These are phyloP conservation scores for Tremella fuciformis DNA, from an alignment of 768 basidiomycete genomes.

Conservation along the genomic window DNA sequence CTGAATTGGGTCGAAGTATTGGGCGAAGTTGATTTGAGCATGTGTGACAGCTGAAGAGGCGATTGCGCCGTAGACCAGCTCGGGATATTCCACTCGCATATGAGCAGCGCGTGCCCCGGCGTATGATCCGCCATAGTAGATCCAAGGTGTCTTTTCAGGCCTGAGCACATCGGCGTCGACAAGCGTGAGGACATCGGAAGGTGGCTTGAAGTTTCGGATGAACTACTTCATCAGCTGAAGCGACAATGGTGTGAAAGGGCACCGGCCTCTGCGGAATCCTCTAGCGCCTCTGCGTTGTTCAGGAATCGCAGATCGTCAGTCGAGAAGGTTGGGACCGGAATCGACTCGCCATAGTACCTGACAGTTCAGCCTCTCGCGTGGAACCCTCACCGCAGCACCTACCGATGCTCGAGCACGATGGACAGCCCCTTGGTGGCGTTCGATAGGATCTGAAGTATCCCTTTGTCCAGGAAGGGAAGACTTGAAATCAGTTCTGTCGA, in stretches of 20 bases:
- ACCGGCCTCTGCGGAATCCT: slow-evolving; percentile 72
- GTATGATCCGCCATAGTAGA: slow-evolving; percentile 86
- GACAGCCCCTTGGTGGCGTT: slow-evolving; percentile 82
- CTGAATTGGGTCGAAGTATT: slow-evolving; percentile 78
- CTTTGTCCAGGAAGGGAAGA: slow-evolving; percentile 64
- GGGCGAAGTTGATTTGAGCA: slow-evolving; percentile 74
- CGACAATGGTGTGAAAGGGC: background rate
- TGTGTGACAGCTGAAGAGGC: slow-evolving; percentile 82
- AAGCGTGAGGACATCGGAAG: slow-evolving; percentile 25
- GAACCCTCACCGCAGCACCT: background rate
- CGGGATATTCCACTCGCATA: slow-evolving; percentile 80
- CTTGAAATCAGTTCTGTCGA: slow-evolving; percentile 30
- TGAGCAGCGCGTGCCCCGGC: slow-evolving; percentile 91
- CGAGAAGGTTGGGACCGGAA: slow-evolving; percentile 71
- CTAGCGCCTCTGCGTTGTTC: slow-evolving; percentile 80
- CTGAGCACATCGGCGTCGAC: slow-evolving; percentile 60
- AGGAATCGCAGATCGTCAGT: slow-evolving; percentile 84
- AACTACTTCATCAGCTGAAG: slow-evolving; percentile 55
- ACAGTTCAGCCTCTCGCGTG: slow-evolving; percentile 4
- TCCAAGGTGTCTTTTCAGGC: slow-evolving; percentile 55
- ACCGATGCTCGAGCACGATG: slow-evolving; percentile 88
- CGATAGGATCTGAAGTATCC: slow-evolving; percentile 81
- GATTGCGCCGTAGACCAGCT: slow-evolving; percentile 84
- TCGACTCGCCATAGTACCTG: slow-evolving; percentile 69
- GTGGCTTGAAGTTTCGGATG: slow-evolving; percentile 73